phyloP scores from a whole-genome alignment of 495 filamentous ascomycete genomes.

The Penicillium subrubescens region DNA sequence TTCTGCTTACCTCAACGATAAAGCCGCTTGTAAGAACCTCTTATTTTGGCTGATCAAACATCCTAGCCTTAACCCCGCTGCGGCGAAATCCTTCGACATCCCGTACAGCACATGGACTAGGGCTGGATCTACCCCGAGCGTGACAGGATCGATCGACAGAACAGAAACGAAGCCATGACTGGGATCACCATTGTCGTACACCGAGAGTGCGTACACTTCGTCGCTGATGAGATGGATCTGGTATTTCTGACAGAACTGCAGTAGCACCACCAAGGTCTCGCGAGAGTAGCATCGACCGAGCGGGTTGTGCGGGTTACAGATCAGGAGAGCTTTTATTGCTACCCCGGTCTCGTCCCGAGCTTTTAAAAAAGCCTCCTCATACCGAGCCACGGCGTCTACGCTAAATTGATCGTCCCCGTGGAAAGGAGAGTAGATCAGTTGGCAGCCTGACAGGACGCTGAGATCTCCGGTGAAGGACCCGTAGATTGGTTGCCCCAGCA shows the following conservation, averaged over 20 bases:
- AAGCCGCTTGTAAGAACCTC: background rate
- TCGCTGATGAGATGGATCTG: background rate
- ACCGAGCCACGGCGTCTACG: background rate
- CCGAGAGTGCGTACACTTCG: background rate
- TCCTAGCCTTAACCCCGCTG: background rate
- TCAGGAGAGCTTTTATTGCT: background rate
- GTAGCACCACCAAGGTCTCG: background rate
- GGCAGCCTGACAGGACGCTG: background rate
- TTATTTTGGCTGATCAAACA: constrained; percentile 1
- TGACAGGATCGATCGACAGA: background rate
- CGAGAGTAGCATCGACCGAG: background rate
- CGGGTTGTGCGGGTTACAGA: background rate
- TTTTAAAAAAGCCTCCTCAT: background rate
- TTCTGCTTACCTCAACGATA: background rate
- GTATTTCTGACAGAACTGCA: background rate
- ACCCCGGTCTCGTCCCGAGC: background rate
- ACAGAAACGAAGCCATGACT: background rate
- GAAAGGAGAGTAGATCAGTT: background rate
- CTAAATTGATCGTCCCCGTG: background rate
- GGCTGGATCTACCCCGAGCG: background rate
- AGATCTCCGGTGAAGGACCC: background rate
- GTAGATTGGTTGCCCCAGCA: background rate
- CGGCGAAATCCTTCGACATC: constrained; percentile 2
- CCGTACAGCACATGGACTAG: background rate
- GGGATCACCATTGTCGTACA: background rate